Conservation (phyloP, 163 green algal species). For the Chlamydomonas reinhardtii region DNA sequence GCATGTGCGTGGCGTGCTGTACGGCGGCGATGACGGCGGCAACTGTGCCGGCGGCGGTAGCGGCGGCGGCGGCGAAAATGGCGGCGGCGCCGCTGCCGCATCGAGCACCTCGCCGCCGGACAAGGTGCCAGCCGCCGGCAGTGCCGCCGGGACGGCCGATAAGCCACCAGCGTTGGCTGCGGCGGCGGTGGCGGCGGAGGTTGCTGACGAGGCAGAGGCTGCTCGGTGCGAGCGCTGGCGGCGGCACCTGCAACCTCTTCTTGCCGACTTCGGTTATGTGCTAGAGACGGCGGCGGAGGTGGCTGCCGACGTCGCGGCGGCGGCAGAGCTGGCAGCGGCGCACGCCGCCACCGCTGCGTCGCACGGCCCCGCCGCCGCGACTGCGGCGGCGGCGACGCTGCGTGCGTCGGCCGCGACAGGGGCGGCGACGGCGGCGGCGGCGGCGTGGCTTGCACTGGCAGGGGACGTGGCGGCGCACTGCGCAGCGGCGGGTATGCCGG, state of each 20-base stretch:
- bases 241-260: constrained; percentile 17
- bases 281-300: not conserved
- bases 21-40: no score
- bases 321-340: not conserved
- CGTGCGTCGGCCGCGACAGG: not conserved
- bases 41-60: no score
- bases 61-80: no score
- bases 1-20: no score
- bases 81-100: no score
- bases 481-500: constrained; percentile 7
- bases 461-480: constrained; percentile 12
- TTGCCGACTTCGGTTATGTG: constrained; percentile 20
- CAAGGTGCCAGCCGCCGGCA: no score
- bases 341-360: not conserved
- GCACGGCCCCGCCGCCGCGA: no score
- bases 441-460: not conserved
- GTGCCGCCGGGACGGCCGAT: no score
- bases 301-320: not conserved
- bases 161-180: not conserved
- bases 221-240: not conserved
- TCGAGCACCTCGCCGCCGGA: no score
- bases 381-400: not conserved
- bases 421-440: not conserved
- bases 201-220: not conserved
- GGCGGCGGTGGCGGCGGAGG: not conserved